Conservation (phyloP, 352 stramenopile genomes). For the Blastocystis sp. region DNA sequence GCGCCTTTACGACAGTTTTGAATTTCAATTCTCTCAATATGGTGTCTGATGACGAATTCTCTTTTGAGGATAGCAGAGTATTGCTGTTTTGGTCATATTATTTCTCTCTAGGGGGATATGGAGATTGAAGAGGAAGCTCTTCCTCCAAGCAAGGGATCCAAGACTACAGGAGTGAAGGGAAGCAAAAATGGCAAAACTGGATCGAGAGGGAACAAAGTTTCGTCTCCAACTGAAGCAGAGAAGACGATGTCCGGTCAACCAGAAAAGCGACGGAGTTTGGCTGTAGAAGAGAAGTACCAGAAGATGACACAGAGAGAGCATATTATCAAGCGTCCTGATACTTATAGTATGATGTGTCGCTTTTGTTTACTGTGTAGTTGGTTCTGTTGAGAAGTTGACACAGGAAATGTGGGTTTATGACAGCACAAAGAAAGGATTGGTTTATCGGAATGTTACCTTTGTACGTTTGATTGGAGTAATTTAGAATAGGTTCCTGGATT, state of each 20-base stretch:
- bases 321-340: constrained; percentile 90
- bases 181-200: not conserved
- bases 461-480: constrained; percentile 64
- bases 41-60: no score
- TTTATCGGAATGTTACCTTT: constrained; percentile 78
- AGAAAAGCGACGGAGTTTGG: constrained; percentile 3
- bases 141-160: no score
- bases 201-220: not conserved
- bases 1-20: no score
- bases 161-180: not conserved
- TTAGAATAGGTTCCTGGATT: constrained; percentile 78
- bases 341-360: constrained; percentile 74
- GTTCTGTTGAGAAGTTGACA: constrained; percentile 83
- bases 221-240: not conserved
- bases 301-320: constrained; percentile 93
- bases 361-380: constrained; percentile 70
- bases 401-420: constrained; percentile 85
- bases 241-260: not conserved
- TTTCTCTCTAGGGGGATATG: no score
- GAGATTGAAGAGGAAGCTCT: no score
- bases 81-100: no score
- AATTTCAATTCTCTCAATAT: no score
- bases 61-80: no score
- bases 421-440: constrained; percentile 76
- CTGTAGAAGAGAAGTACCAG: constrained; percentile 75